Conservation (phyloP, 116 monocot species). For the Cymodocea nodosa region DNA sequence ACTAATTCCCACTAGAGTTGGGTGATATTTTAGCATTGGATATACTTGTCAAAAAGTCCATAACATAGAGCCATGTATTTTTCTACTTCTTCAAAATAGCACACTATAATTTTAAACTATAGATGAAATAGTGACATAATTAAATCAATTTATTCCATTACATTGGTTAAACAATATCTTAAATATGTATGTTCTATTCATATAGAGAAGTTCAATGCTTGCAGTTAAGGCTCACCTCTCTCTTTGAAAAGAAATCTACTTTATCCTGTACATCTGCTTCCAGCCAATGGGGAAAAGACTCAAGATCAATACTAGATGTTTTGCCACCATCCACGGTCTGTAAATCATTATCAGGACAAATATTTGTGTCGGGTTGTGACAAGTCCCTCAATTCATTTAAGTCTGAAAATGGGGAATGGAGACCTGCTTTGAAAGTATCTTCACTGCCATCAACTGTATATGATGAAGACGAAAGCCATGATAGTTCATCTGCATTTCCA, state of each 20-base stretch:
- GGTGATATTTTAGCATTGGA: too few species aligned
- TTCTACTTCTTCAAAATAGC: too few species aligned
- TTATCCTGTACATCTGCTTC: slow-evolving; percentile 2
- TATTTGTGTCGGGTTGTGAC: neutral
- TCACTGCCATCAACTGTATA: slow-evolving; percentile 21
- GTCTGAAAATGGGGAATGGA: slow-evolving; percentile 19
- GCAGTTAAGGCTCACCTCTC: slow-evolving; percentile 17
- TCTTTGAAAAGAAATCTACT: slow-evolving; percentile 1
- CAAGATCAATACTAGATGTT: neutral
- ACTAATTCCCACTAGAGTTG: too few species aligned
- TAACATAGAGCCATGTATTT: too few species aligned
- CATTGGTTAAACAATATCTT: neutral
- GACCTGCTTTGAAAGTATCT: slow-evolving; percentile 15
- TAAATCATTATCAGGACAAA: slow-evolving; percentile 6
- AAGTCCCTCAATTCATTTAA: slow-evolving; percentile 9
- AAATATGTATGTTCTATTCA: neutral
- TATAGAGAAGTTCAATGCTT: slow-evolving; percentile 1
- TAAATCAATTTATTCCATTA: neutral
- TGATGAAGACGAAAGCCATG: slow-evolving; percentile 43
- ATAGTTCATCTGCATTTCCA: slow-evolving; percentile 23
- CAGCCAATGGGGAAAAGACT: slow-evolving; percentile 11
- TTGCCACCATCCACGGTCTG: slow-evolving; percentile 4
- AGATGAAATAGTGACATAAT: too few species aligned
- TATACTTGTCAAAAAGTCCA: too few species aligned
- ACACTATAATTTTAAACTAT: too few species aligned